These are phyloP conservation scores for Leishmania major DNA, from an alignment of 208 protist species.

Conservation along the genomic window DNA sequence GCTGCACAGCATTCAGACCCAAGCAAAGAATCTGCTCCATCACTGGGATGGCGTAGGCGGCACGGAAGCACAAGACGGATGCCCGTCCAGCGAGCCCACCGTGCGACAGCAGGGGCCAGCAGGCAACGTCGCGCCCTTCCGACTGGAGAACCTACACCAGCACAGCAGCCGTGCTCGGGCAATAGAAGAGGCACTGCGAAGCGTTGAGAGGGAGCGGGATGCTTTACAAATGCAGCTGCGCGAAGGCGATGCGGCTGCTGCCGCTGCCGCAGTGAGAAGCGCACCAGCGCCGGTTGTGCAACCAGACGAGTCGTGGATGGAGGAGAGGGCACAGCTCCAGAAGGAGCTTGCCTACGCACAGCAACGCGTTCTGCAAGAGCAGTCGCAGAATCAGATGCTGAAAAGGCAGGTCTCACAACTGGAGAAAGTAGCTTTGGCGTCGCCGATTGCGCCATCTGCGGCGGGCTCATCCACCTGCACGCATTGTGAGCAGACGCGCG, in stretches of 20 bases:
- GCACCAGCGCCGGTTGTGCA: background rate
- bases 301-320: conserved; percentile 22
- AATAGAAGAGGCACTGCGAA: conserved; percentile 34
- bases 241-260: conserved; percentile 12
- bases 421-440: conserved; percentile 26
- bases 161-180: conserved; percentile 17
- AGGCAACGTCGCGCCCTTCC: conserved; percentile 16
- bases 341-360: conserved; percentile 44
- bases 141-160: conserved; percentile 24
- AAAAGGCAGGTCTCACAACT: conserved; percentile 31
- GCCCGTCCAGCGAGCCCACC: background rate
- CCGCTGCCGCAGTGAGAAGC: background rate
- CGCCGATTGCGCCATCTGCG: conserved; percentile 7
- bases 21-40: conserved; percentile 19
- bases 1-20: conserved; percentile 26
- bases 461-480: background rate
- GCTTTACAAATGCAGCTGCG: conserved; percentile 32
- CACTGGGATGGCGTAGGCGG: background rate
- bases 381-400: conserved; percentile 26
- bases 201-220: conserved; percentile 43
- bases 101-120: background rate
- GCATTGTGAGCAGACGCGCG: conserved; percentile 2
- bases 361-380: conserved; percentile 38
- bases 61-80: background rate
- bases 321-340: conserved; percentile 46